Base-by-base conservation (phyloP, 2,329 filamentous ascomycete genomes). In the Pezizomycotina sp. region DNA sequence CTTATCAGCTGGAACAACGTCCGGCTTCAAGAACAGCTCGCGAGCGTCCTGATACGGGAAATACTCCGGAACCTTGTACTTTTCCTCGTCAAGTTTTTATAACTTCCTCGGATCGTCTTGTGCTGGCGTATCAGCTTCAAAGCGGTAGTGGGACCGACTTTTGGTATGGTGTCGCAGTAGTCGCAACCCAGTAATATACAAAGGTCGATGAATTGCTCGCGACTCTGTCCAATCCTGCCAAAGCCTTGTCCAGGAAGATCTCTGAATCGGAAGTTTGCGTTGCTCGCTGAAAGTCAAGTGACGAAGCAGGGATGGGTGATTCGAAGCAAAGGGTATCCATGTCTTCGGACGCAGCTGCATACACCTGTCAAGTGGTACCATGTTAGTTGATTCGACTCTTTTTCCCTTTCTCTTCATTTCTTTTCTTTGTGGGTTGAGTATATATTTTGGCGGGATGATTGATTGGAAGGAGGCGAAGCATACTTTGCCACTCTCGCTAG, bases 311-410 rank as follows among this genome's bases (percentile, higher is more conserved):
- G 41, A 98, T 84, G 0, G 89, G 89, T 33, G 84, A 69, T 52
- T 93, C 74, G 58, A 98, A 98, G 53, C 86, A 95, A 36, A 98
- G 63, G 0, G 89, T 98, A 55, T 98, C 89, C 89, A 98, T 98
- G 60, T 98, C 89, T 60, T 98, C 89, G 47, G 80, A 92, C 2
- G 89, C 89, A 13, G 89, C 89, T 3, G 84, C 89, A 56, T 91
- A 98, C 33, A 98, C 89, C 45, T 47, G 24, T 10, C 13, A n/a
- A 13, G 4, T 32, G 15, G 12, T 15, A 8, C 6, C n/a, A 8
- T 7, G 24, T 28, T 6, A 15, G n/a, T 7, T 15, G 21, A 31
- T 27, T 3, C n/a, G 14, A n/a, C n/a, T n/a, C n/a, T n/a, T n/a
- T n/a, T n/a, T n/a, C n/a, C n/a, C n/a, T n/a, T n/a, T n/a, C n/a